Evolutionary conservation across 2,329 filamentous ascomycete species (phyloP).

Genomic region (Zopfia rhizophila): DNA sequence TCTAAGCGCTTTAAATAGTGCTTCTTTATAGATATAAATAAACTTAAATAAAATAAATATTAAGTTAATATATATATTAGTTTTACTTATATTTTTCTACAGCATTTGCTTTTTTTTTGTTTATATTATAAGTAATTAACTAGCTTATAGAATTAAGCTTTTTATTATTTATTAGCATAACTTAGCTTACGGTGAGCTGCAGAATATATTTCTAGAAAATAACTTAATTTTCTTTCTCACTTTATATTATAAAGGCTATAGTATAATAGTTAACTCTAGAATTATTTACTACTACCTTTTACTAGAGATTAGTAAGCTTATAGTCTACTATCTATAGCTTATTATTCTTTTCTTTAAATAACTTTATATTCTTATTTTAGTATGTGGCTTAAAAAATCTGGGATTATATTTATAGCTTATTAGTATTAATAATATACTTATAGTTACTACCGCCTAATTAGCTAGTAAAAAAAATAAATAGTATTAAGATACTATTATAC

Average conservation of each 20-base stretch:
- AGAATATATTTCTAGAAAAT: constrained; percentile 24
- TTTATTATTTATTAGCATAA: constrained; percentile 20
- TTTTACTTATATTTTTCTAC: too few relatives aligned
- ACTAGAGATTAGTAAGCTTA: constrained; percentile 23
- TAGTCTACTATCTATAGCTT: constrained; percentile 27
- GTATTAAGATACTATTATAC: too few relatives aligned
- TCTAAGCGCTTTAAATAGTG: too few relatives aligned
- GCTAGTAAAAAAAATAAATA: too few relatives aligned
- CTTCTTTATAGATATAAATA: too few relatives aligned
- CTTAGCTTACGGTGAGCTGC: constrained; percentile 14
- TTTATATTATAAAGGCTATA: constrained; percentile 28
- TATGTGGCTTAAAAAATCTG: too few relatives aligned
- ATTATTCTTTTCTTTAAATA: constrained; percentile 11
- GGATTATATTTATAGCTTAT: too few relatives aligned
- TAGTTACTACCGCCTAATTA: too few relatives aligned
- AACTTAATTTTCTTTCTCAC: constrained; percentile 24
- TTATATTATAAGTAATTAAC: constrained; percentile 25
- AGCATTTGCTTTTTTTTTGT: constrained; percentile 23
- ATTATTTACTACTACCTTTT: constrained; percentile 31
- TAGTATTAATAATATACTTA: too few relatives aligned
- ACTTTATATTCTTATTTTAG: constrained; percentile 7
- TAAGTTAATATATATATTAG: too few relatives aligned
- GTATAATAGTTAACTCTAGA: constrained; percentile 19
- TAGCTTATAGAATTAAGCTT: constrained; percentile 24
- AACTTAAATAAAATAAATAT: too few relatives aligned